Evolutionary conservation across 208 protist genomes (phyloP), one percentile per base, ranked within the genome.

Genomic region (Acanthamoeba castellanii): DNA sequence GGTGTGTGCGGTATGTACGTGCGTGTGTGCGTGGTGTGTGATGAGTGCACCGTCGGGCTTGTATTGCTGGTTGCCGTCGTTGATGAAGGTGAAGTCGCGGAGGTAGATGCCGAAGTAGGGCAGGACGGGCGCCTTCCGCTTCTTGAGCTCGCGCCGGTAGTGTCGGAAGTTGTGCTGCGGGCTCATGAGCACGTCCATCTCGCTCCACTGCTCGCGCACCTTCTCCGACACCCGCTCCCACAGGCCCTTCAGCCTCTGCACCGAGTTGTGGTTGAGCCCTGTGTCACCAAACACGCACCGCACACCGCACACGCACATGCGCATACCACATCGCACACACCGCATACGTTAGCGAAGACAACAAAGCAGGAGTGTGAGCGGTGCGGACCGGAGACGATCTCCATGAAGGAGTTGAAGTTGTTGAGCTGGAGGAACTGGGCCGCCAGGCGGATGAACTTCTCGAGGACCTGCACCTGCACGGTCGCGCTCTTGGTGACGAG

Each of bases 371-470:
- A n/a, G 30, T 1, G n/a, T 16, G 30, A 1, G 16, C 11, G 13
- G 11, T 37, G 25, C 14, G 70, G 57, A 84, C 76, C 78, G 1
- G 87, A 92, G 7, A 92, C 66, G 66, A 92, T 55, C 27, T 92
- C 87, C 87, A 92, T 92, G 45, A 92, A 92, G 3, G 87, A n/a
- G 59, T 92, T 92, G 87, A 92, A 92, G 59, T 92, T 92, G 22
- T 92, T 92, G 52, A 92, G 87, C 22, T 16, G n/a, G 0, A 92
- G 27, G 20, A 2, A 92, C 13, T 76, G 66, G 0, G 0, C 3
- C 7, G 87, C 87, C 59, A 92, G 45, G 20, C 87, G 57, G 59
- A 92, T 92, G 22, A 92, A 76, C 87, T 92, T 92, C 66, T 92
- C 87, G 3, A 92, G 25, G 1, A 74, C 87, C 34, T 57, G 66